Base-by-base conservation (phyloP, 345 rosid genomes). In the Lagerstroemia speciosa region DNA sequence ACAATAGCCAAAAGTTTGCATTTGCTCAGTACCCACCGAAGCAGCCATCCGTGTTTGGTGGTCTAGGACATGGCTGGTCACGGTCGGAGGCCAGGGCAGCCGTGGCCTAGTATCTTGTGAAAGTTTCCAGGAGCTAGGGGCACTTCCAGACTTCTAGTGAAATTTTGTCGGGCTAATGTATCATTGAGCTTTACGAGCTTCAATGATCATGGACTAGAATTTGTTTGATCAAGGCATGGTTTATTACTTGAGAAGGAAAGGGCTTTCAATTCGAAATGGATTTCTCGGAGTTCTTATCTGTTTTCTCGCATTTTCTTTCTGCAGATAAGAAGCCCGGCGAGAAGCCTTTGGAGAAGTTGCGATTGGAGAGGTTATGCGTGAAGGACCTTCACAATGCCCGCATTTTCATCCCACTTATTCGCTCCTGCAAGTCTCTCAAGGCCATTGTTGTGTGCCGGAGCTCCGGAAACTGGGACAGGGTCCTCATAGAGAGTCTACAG, bases 401-500 rank as follows among this genome's bases (percentile, higher is more conserved):
- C 57, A 66, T 78, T 41, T 80, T 83, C 57, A 45, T 62, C 10
- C 84, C 82, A 2, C 79, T 83, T 20, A 30, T 83, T 14, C 57
- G 63, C 58, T 69, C 63, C 4, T 70, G 74, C 26, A 37, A 70
- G 37, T 30, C 71, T 17, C 61, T 83, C 71, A 75, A 70, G 67
- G 64, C 77, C 53, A 75, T 77, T 9, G 65, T 75, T 29, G 83
- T 83, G 3, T 72, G 77, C 63, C 69, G 86, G 70, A 78, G 86
- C 80, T 83, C 86, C 10, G 84, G 83, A 17, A 78, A 78, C 11
- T 83, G 84, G 87, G 84, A 78, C 73, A 60, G 67, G 5, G 80
- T 83, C 5, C 68, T 78, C 14, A 72, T 73, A 53, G 52, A 62
- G 31, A 67, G 76, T 32, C 62, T 38, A 24, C 52, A 34, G 20